Conservation (phyloP, 495 filamentous ascomycete genomes). For the Hapsidospora chrysogenum region DNA sequence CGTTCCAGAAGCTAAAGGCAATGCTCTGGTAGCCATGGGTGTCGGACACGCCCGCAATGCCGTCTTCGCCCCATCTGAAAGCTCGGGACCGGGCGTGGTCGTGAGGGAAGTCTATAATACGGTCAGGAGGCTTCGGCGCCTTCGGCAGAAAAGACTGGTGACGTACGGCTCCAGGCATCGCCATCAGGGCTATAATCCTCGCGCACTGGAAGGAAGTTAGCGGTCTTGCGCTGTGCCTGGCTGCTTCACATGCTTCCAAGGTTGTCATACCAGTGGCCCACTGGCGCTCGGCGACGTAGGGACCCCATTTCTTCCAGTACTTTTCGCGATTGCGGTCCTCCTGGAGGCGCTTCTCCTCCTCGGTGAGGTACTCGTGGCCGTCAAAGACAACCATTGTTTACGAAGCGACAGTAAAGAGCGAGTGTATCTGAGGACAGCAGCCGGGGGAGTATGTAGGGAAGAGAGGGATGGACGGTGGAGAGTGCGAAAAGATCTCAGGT, state of each 20-base stretch:
- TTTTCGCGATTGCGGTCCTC: conserved; percentile 62
- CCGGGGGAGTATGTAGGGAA: too few relatives aligned
- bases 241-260: conserved; percentile 9
- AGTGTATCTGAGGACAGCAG: too few relatives aligned
- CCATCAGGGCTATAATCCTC: conserved; percentile 82
- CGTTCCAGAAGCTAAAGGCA: conserved; percentile 95
- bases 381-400: conserved; percentile 85
- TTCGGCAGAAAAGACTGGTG: background rate
- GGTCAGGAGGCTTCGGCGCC: background rate
- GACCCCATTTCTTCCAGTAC: conserved; percentile 96
- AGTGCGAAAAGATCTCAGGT: too few relatives aligned
- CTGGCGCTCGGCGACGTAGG: conserved; percentile 62
- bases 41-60: conserved; percentile 90
- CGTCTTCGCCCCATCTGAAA: conserved; percentile 92
- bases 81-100: conserved; percentile 76
- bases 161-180: conserved; percentile 90
- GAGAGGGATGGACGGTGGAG: too few relatives aligned
- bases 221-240: conserved; percentile 4
- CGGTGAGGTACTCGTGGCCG: conserved; percentile 62
- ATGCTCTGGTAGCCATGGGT: conserved; percentile 82
- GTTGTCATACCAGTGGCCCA: conserved; percentile 81
- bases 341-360: conserved; percentile 76
- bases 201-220: conserved; percentile 41
- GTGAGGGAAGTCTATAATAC: conserved; percentile 64
- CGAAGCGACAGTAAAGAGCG: too few relatives aligned